Evolutionary conservation across 148 eudicot genomes (phyloP).

Genomic region (Rhododendron vialii): DNA sequence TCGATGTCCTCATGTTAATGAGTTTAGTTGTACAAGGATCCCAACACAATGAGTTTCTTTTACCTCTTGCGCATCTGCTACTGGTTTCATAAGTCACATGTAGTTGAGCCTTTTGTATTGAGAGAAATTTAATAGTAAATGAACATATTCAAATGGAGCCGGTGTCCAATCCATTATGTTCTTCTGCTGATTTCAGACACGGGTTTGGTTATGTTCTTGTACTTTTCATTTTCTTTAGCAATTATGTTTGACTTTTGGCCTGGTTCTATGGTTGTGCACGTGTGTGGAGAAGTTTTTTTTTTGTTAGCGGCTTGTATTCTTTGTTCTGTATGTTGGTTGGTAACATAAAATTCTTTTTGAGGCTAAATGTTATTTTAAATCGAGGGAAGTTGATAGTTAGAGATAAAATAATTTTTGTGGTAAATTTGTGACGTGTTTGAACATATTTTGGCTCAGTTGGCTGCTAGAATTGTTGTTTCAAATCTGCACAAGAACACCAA

Average conservation of each 20-base stretch:
- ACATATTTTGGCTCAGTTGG: constrained; percentile 46
- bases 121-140: too few species aligned
- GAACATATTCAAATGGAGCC: not conserved
- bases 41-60: not conserved
- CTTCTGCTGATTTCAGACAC: not conserved
- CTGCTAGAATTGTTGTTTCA: constrained; percentile 88
- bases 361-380: not conserved
- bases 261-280: too few species aligned
- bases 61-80: not conserved
- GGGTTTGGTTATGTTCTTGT: not conserved
- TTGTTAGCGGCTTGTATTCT: not conserved
- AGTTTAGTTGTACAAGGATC: not conserved
- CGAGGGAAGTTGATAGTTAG: not conserved
- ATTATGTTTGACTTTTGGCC: not conserved
- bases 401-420: not conserved
- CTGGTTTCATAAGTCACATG: not conserved
- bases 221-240: not conserved
- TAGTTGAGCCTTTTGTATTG: not conserved
- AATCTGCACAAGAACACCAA: constrained; percentile 88
- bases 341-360: not conserved
- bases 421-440: not conserved
- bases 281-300: too few species aligned
- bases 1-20: not conserved
- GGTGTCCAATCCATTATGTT: not conserved
- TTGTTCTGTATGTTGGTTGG: not conserved